Evolutionary conservation across 257 asterid species (phyloP).

Genomic region (Scutellaria baicalensis): DNA sequence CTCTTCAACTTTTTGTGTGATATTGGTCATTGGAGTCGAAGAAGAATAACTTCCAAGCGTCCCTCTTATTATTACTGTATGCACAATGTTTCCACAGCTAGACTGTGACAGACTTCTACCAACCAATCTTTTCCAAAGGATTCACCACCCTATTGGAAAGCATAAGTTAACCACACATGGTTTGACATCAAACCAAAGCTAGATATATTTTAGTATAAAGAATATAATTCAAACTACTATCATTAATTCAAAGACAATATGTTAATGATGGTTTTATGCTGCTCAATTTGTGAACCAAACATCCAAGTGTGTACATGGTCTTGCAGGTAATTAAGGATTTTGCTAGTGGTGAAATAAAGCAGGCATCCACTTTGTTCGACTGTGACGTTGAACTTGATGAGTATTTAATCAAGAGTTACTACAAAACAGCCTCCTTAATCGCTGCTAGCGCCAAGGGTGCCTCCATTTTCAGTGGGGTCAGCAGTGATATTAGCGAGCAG

Average conservation of each 20-base stretch:
- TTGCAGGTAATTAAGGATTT: slow-evolving; percentile 90
- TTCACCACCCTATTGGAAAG: no score
- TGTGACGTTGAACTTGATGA: slow-evolving; percentile 80
- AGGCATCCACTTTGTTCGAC: slow-evolving; percentile 80
- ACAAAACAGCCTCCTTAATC: slow-evolving; percentile 86
- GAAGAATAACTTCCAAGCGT: no score
- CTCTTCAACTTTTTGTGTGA: neutral
- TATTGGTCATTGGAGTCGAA: no score
- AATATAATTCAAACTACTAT: no score
- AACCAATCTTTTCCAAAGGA: no score
- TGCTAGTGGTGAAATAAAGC: slow-evolving; percentile 97
- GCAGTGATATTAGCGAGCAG: slow-evolving; percentile 41
- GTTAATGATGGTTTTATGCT: neutral
- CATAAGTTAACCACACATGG: no score
- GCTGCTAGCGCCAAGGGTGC: slow-evolving; percentile 97
- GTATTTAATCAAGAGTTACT: slow-evolving; percentile 83
- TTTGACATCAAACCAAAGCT: no score
- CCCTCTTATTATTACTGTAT: no score
- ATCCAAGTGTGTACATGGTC: neutral
- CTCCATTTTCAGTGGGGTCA: slow-evolving; percentile 73
- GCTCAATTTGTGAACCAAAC: neutral
- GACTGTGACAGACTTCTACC: no score
- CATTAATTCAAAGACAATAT: no score
- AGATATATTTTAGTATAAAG: no score
- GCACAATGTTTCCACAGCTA: no score